These are phyloP conservation scores for Penicillium digitatum DNA, from an alignment of 2,329 filamentous ascomycete species.

Conservation along the genomic window DNA sequence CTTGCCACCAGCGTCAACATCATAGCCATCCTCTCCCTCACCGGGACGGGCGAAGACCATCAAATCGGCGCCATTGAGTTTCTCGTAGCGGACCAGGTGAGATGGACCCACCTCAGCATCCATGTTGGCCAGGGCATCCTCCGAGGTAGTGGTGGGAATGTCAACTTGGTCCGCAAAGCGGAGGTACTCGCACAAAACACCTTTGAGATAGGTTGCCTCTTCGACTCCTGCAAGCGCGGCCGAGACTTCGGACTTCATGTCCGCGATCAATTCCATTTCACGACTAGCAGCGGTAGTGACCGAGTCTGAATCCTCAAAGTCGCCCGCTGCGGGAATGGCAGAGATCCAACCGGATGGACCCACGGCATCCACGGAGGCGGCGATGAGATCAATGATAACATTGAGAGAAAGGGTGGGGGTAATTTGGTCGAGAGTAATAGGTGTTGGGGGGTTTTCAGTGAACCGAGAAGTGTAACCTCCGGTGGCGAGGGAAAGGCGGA, in stretches of 20 bases:
- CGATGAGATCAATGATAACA: constrained; percentile 42
- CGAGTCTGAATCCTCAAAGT: constrained; percentile 21
- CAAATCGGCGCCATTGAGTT: constrained; percentile 40
- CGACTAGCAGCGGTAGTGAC: constrained; percentile 27
- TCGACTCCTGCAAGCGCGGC: constrained; percentile 47
- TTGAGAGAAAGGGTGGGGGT: constrained; percentile 37
- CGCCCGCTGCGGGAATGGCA: constrained; percentile 33
- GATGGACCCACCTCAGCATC: constrained; percentile 15
- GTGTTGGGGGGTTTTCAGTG: constrained; percentile 38
- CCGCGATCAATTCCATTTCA: constrained; percentile 44
- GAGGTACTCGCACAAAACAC: constrained; percentile 46
- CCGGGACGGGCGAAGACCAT: constrained; percentile 28
- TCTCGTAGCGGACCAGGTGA: constrained; percentile 35
- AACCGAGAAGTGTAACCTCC: constrained; percentile 43
- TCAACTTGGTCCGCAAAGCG: constrained; percentile 37
- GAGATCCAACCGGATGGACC: constrained; percentile 48
- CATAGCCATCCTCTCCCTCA: constrained; percentile 29
- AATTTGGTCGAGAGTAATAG: constrained; percentile 35
- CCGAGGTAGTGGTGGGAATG: constrained; percentile 14
- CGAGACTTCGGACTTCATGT: constrained; percentile 48
- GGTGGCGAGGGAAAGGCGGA: constrained; percentile 43
- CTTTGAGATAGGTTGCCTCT: constrained; percentile 46
- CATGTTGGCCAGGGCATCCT: constrained; percentile 6
- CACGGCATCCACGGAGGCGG: constrained; percentile 46
- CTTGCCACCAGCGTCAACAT: constrained; percentile 35